Base-by-base conservation (phyloP, 352 stramenopile species). In the Globisporangium uncinulatum region DNA sequence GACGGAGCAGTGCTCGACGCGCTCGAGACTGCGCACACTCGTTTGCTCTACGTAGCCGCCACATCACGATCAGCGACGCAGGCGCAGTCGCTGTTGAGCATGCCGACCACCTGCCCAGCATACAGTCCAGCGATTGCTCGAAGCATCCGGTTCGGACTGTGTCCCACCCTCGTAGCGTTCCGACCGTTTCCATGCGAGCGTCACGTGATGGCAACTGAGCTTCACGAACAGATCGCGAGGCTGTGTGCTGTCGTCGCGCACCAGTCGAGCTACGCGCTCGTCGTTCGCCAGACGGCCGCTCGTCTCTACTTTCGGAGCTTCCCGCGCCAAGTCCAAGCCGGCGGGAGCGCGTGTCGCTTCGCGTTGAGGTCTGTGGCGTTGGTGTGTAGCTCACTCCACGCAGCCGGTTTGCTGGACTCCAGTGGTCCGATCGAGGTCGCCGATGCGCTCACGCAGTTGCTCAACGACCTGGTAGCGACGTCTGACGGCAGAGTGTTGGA, bases 171-270 rank as follows among this genome's bases (percentile, higher is more conserved):
- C 24, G 51, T 20, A 10, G 47, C 51, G 9, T 50, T 57, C 21
- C 51, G 51, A 14, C 6, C 51, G 19, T 42, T 49, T 37, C 3
- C 9, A 21, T 49, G 14, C 21, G 34, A 39, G 34, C 17, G 7
- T 3, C n/a, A 49, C 20, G 51, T 37, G 6, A 21, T 36, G 15
- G 17, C 51, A 6, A 57, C 4, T 5, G 20, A 31, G 11, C 21
- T 57, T 15, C 51, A 31, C 21, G 51, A 49, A 29, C 51, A 57
- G 51, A 57, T 57, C 14, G 31, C 41, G 31, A 48, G 51, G n/a
- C 20, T 57, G 8, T 57, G 48, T 29, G 51, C 13, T 6, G 47
- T 19, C 3, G 43, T 31, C 21, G 39, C 51, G 6, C 47, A 49
- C 51, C 21, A 57, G 14, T 13, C 37, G 24, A 42, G 37, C 37